Evolutionary conservation across 176 grass and related monocot genomes (phyloP).

Genomic region (Cenchrus purpureus): DNA sequence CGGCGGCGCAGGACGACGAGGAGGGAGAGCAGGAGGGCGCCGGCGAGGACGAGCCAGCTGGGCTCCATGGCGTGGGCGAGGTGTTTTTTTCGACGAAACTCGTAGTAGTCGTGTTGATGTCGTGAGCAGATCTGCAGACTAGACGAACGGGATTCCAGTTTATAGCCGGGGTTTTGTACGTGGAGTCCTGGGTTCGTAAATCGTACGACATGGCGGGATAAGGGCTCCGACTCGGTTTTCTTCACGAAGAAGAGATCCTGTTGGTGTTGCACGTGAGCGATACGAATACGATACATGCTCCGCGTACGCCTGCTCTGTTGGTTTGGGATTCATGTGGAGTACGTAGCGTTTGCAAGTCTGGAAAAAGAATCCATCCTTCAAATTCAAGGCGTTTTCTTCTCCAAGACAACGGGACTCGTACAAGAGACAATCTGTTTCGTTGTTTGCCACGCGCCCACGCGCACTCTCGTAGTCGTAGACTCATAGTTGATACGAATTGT

Average conservation of each 20-base stretch:
- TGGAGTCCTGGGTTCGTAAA: background rate
- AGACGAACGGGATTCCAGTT: background rate
- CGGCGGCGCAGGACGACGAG: background rate
- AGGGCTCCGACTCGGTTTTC: conserved; percentile 7
- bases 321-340: too few relatives aligned
- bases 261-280: too few relatives aligned
- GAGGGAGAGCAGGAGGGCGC: conserved; percentile 19
- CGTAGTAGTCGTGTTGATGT: background rate
- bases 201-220: background rate
- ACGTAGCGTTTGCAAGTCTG: too few relatives aligned
- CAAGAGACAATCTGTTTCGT: too few relatives aligned
- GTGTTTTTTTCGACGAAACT: background rate
- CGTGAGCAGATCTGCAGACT: background rate
- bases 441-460: too few relatives aligned
- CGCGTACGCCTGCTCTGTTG: too few relatives aligned
- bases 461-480: too few relatives aligned
- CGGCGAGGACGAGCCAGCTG: background rate
- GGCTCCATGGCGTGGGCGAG: background rate
- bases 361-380: too few relatives aligned
- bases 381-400: too few relatives aligned
- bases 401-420: too few relatives aligned
- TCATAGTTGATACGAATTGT: too few relatives aligned
- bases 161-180: background rate
- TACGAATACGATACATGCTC: too few relatives aligned
- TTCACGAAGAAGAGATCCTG: background rate